Base-by-base conservation (phyloP, 352 stramenopile species). In the Globisporangium yorkense region DNA sequence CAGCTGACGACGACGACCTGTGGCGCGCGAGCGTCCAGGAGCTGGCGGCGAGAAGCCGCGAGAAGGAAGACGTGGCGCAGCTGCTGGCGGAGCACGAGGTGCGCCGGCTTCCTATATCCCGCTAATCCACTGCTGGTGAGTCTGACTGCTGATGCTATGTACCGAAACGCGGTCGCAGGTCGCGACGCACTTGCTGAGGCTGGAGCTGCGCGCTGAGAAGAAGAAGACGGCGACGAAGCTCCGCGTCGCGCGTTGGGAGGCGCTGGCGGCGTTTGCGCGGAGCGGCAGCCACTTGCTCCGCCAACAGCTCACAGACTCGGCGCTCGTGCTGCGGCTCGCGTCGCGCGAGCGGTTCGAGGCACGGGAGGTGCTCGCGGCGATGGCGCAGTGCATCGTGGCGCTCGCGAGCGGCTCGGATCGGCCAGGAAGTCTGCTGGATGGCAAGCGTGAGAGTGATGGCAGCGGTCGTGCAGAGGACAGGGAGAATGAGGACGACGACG, bases 311-410 rank as follows among this genome's bases (percentile, higher is more conserved):
- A 5, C 16, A 9, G 18, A 48, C n/a, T 47, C 55, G 3, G 29
- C 43, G 39, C 45, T 55, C 7, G 27, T 57, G 18, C 54, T 31
- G 1, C 45, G 33, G 5, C 43, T 56, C 16, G 45, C 48, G 5
- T 27, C 16, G 2, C 31, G n/a, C 12, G 72, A 80, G 53, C 66
- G 72, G 1, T 75, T 80, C 40, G 51, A 52, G 27, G 63, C 70
- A 12, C 73, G 44, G 51, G 67, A 72, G 21, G 63, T 77, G 21
- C 20, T 77, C 39, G 41, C 55, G 49, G 71, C 69, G n/a, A 74
- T 80, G 61, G 56, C 69, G 51, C 59, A 80, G 61, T 77, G 64
- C 51, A 40, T 80, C 20, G 43, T 74, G 18, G 24, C 66, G 45
- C 50, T 80, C 27, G 61, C 44, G 21, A 52, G n/a, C 12, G 43